Conservation (phyloP, 495 filamentous ascomycete species). For the Sordaria brevicollis region DNA sequence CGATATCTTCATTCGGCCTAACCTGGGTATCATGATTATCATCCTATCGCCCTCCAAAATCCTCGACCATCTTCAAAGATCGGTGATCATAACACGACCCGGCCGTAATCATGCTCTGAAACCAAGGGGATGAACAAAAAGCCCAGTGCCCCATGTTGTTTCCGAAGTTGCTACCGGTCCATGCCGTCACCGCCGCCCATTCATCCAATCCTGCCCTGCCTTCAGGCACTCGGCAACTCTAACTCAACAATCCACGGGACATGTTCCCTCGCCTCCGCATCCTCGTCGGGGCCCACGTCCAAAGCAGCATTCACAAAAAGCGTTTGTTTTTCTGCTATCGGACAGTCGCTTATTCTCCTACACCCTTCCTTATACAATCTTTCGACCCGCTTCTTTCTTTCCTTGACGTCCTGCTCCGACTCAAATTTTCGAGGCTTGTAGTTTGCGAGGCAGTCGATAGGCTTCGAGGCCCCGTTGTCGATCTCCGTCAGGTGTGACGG, state of each 20-base stretch:
- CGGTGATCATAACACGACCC: too few relatives aligned
- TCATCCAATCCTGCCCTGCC: too few relatives aligned
- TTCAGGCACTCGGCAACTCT: too few relatives aligned
- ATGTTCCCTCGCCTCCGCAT: conserved; percentile 35
- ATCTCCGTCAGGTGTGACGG: conserved; percentile 31
- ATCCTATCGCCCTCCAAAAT: too few relatives aligned
- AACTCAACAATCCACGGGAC: conserved; percentile 57
- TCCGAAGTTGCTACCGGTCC: too few relatives aligned
- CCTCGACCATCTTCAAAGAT: too few relatives aligned
- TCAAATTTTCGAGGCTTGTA: conserved; percentile 8
- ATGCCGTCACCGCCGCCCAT: too few relatives aligned
- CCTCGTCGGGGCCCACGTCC: background rate
- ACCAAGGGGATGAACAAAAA: too few relatives aligned
- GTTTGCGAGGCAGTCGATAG: conserved; percentile 33
- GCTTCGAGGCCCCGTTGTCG: conserved; percentile 30
- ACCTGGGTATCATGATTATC: too few relatives aligned
- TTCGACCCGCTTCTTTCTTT: conserved; percentile 1
- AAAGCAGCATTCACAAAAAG: conserved; percentile 67
- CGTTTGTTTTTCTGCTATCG: conserved; percentile 43
- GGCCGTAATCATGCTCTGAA: too few relatives aligned
- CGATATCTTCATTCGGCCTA: too few relatives aligned
- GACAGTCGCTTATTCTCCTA: conserved; percentile 22
- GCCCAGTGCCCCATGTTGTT: too few relatives aligned
- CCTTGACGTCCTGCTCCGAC: background rate
- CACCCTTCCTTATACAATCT: conserved; percentile 3